Evolutionary conservation across 441 rosid species (phyloP), one percentile per base, ranked within the genome.

Genomic region (Daphne laureola): DNA sequence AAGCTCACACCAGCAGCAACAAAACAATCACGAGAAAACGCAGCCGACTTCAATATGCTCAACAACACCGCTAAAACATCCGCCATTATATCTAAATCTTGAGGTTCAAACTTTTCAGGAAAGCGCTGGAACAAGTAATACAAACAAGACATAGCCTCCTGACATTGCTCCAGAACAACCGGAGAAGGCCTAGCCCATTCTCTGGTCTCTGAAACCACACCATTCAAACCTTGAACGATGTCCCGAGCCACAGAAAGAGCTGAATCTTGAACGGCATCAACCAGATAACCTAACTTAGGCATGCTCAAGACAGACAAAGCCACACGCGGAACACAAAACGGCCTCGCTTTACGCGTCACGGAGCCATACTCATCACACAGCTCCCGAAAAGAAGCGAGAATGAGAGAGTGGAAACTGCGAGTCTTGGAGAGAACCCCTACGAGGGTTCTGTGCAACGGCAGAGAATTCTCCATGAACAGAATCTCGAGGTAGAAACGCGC

Each of bases 1-100:
- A 89, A 77, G 62, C 90, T 75, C 67, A 89, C 99, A 49, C 99
- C 99, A 38, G 97, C 96, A 1, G 96, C 97, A 64, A 89, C 97
- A 43, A 68, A 87, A 73, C 99, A 89, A 65, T 93, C 99, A 67
- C 97, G 72, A 0, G 97, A 80, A 69, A 93, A 83, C 3, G 87
- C 84, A 25, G 38, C 23, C 0, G 87, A 80, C 68, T 82, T 82
- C 76, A 93, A 67, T 47, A 93, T 70, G 8, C 83, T 74, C 51
- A 80, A 23, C 65, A 89, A 67, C 64, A 82, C 84, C 65, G 59
- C 72, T 14, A 87, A 59, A 72, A 78, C 67, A 62, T 58, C 78
- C 71, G 73, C 87, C 80, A 87, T 66, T 40, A 80, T 66, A 62
- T 62, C 65, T 36, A 67, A 65, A 57, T 69, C 78, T 25, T 67